Evolutionary conservation across 352 stramenopile genomes (phyloP), one percentile per base, ranked within the genome.

Genomic region (Peronospora farinosa): DNA sequence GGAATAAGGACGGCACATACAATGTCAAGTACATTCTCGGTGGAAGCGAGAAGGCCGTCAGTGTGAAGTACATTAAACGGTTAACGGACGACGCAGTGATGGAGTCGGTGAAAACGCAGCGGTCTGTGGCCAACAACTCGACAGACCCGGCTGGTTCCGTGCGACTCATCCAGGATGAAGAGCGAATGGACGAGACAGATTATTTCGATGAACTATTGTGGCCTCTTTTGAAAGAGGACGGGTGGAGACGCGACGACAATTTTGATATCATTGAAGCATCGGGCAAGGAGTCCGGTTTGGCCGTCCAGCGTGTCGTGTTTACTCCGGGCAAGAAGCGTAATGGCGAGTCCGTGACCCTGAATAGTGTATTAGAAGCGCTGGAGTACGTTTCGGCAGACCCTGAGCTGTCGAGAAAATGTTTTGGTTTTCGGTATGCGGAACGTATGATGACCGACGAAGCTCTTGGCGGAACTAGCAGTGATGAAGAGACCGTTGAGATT

Each of bases 11-110:
- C 37, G 74, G 68, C 40, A 77, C 75, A 12, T 91, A 90, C 63
- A 70, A 84, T 45, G 67, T 94, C 50, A 94, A 94, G 65, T 94
- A 91, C 54, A 53, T 94, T 36, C 63, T 94, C 9, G 83, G 83
- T 13, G 80, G 83, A 0, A 71, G 63, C 13, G 83, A 94, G 57
- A 91, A 90, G 57, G 57, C 55, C 25, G 72, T 94, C 2, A 63
- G 57, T 12, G 56, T 67, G 0, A 60, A 69, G 33, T 92, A 84
- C 50, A 74, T 94, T 3, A 72, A 64, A 31, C 61, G 70, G 5
- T 58, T 88, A 28, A 92, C 80, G 1, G 83, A 94, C 21, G 67
- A 78, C 33, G 76, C 70, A 2, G 74, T 94, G 21, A 83, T 87
- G 55, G 67, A 78, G 37, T 89, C 80, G 8, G 75, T 94, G 5